phyloP scores from a whole-genome alignment of 768 basidiomycete species.

The Phanerodontia chrysosporium region DNA sequence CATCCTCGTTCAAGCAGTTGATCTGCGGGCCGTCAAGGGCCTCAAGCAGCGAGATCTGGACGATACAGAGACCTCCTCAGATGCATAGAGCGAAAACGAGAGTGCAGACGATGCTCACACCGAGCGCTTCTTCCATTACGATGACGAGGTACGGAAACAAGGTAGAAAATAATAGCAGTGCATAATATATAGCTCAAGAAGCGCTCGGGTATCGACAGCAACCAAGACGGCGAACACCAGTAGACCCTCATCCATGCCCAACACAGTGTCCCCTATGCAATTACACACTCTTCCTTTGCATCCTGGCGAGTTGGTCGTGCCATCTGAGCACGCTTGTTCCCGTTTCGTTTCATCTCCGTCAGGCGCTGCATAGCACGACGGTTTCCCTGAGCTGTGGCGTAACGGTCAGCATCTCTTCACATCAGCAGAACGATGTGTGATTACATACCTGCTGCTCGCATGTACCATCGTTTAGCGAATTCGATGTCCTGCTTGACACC shows the following conservation, averaged over 20 bases:
- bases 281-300: conserved; percentile 89
- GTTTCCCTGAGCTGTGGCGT: conserved; percentile 83
- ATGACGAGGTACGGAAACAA: neutral
- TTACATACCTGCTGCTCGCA: conserved; percentile 90
- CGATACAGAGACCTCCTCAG: neutral
- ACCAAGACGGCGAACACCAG: neutral
- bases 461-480: conserved; percentile 97
- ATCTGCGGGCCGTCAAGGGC: conserved; percentile 56
- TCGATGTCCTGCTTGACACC: conserved; percentile 96
- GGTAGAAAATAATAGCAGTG: neutral
- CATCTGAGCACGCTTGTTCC: conserved; percentile 71
- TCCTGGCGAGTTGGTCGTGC: conserved; percentile 89
- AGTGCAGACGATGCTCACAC: conserved; percentile 1
- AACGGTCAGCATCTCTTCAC: neutral
- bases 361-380: conserved; percentile 94
- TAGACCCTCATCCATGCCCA: neutral
- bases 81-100: neutral
- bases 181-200: conserved; percentile 8
- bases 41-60: conserved; percentile 51
- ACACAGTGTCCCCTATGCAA: conserved; percentile 40
- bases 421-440: neutral
- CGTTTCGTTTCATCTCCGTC: conserved; percentile 91
- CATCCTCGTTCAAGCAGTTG: conserved; percentile 67
- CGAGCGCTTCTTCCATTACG: conserved; percentile 7
- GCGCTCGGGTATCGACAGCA: conserved; percentile 6